Conservation (phyloP, 805 yeast genomes). For the Yarrowia sp. region DNA sequence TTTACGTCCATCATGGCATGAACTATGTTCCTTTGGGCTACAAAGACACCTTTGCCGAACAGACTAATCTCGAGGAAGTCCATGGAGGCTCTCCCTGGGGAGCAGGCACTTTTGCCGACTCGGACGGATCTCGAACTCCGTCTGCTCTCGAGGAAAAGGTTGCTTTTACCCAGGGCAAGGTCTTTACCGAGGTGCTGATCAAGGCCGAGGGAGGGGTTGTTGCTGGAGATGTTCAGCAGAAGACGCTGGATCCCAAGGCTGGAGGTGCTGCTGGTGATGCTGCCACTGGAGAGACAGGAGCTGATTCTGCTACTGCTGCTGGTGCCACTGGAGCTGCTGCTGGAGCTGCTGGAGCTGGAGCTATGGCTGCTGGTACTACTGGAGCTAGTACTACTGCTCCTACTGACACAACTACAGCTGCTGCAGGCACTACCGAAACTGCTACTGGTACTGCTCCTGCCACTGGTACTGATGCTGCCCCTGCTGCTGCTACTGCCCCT, state of each 20-base stretch:
- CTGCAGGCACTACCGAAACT: background rate
- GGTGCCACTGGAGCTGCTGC: background rate
- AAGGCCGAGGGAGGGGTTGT: constrained; percentile 24
- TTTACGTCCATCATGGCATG: constrained; percentile 76
- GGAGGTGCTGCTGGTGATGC: background rate
- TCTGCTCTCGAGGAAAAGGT: constrained; percentile 58
- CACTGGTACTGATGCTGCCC: no score
- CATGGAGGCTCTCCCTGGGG: constrained; percentile 88
- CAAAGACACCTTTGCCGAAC: constrained; percentile 53
- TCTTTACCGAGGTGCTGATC: constrained; percentile 49
- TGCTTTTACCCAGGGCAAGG: constrained; percentile 64
- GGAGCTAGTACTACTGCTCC: background rate
- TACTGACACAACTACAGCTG: background rate
- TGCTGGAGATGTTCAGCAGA: background rate
- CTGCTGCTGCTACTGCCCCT: no score
- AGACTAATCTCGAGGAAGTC: constrained; percentile 54
- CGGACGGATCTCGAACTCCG: constrained; percentile 72
- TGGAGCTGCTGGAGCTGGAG: background rate
- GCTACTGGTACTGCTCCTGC: background rate
- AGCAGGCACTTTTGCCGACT: constrained; percentile 75
- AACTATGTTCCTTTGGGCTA: constrained; percentile 78
- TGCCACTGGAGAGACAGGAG: background rate
- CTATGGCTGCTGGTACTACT: background rate
- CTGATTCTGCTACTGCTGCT: background rate
- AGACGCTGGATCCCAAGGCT: constrained; percentile 26